Base-by-base conservation (phyloP, 2,329 filamentous ascomycete genomes). In the Drechslera avenae region DNA sequence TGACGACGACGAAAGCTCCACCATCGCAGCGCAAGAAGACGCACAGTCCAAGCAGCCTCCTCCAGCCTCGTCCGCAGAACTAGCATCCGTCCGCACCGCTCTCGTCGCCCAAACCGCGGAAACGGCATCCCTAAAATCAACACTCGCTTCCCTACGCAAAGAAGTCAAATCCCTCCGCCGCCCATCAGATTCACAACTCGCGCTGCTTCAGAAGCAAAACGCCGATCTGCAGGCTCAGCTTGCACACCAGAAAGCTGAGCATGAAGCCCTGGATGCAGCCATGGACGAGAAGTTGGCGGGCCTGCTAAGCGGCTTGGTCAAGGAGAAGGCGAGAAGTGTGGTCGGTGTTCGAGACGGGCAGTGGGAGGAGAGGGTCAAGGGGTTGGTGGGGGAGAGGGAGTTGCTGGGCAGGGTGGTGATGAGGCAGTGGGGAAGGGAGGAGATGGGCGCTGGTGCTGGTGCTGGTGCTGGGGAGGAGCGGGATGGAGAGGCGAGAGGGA, bases 361-460 rank as follows among this genome's bases (percentile, higher is more conserved):
- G 56, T 73, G 71, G 71, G 60, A 55, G 13, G 65, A 68, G 39
- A 65, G 50, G 34, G 54, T 69, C 13, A 49, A 52, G 19, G 51
- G 56, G n/a, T 30, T 62, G 10, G 52, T 60, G 19, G 50, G 31
- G 1, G 71, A 73, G 47, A 63, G 60, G 44, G 66, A 71, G 39
- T 35, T 72, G 16, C 40, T 72, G 51, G 67, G 68, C 0, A 67
- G 63, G 41, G 67, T 70, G 19, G 31, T 72, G 32, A 59, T 73
- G 62, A 54, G 69, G 54, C 67, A 73, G 46, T 73, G 71, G 71
- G 71, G 71, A 8, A 66, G 60, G 33, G 67, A 71, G 50, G 71
- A 73, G 44, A 54, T 65, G 39, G 69, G 68, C 30, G 54, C 59
- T 41, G 61, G 57, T n/a, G n/a, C n/a, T n/a, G n/a, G n/a, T n/a